Evolutionary conservation across 2,329 filamentous ascomycete genomes (phyloP).

Genomic region (Paraphaeosphaeria sporulosa): DNA sequence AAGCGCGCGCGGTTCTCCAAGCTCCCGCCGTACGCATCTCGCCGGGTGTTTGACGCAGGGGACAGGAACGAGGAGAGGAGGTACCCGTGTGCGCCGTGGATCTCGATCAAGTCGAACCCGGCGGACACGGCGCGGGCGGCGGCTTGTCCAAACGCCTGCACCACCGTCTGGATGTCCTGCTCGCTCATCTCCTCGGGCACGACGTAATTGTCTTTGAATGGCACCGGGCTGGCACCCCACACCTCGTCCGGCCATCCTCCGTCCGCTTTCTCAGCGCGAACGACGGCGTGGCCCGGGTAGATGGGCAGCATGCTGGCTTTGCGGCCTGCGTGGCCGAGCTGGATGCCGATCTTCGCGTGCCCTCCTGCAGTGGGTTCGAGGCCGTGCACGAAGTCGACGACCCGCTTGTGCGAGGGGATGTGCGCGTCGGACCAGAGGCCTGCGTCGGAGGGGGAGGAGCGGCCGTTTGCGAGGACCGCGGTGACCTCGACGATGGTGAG

Average conservation of each 20-base stretch:
- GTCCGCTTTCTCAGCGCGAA: slow-evolving; percentile 19
- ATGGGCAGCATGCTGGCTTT: slow-evolving; percentile 25
- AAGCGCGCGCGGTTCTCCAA: slow-evolving; percentile 44
- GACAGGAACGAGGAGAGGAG: slow-evolving; percentile 45
- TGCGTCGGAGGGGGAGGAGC: slow-evolving; percentile 24
- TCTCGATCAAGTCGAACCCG: slow-evolving; percentile 54
- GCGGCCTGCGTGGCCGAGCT: slow-evolving; percentile 30
- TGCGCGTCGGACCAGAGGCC: slow-evolving; percentile 28
- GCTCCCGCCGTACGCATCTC: slow-evolving; percentile 46
- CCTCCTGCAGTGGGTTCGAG: background rate
- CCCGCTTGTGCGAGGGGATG: slow-evolving; percentile 21
- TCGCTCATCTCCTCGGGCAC: slow-evolving; percentile 38
- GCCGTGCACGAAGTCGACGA: slow-evolving; percentile 26
- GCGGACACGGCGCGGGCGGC: slow-evolving; percentile 33
- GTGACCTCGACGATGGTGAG: slow-evolving; percentile 31
- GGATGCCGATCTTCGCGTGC: slow-evolving; percentile 20
- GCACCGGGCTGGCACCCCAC: slow-evolving; percentile 23
- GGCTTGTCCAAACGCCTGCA: slow-evolving; percentile 45
- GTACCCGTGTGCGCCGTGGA: slow-evolving; percentile 43
- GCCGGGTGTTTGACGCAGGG: slow-evolving; percentile 42
- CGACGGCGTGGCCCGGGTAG: slow-evolving; percentile 15
- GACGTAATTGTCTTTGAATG: slow-evolving; percentile 8
- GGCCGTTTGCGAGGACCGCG: slow-evolving; percentile 25
- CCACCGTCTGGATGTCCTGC: slow-evolving; percentile 43
- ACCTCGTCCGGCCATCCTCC: slow-evolving; percentile 33